A percentile compares a stretch with the other conserved stretches of the same genome.
Conservation (phyloP, 2,329 filamentous ascomycete genomes). For the Arachnopeziza araneosa region DNA sequence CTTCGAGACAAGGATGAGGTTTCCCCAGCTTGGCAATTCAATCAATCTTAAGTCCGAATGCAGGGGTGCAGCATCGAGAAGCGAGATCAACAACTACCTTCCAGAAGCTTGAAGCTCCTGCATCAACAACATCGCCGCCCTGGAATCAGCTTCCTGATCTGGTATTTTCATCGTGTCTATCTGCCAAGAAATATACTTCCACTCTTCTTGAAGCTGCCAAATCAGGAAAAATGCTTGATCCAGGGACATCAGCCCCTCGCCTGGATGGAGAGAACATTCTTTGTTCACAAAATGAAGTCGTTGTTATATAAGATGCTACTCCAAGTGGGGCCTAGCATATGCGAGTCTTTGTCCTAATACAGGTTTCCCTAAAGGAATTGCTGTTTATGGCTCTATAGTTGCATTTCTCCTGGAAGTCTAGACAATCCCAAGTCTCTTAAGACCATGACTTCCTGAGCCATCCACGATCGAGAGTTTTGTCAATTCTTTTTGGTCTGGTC, state of each 20-base stretch:
- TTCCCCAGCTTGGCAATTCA: no score
- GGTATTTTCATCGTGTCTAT: not conserved
- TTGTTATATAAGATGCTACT: not conserved
- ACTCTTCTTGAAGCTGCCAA: no score
- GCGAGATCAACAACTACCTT: not conserved
- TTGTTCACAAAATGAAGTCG: not conserved
- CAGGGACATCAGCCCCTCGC: not conserved
- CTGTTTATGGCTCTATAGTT: not conserved
- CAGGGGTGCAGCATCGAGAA: not conserved
- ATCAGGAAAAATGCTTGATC: not conserved
- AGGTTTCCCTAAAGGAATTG: not conserved
- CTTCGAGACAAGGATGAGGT: not conserved
- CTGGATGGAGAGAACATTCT: not conserved
- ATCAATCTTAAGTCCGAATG: not conserved
- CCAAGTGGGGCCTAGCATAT: not conserved
- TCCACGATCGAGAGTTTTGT: not conserved
- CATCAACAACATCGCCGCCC: no score
- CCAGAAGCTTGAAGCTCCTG: not conserved
- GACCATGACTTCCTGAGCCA: not conserved
- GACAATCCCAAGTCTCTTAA: not conserved
- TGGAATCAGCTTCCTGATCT: not conserved
- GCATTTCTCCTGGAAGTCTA: not conserved
- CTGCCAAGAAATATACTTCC: no score
- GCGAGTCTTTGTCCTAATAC: not conserved
- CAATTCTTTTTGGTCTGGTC: not conserved